These are phyloP conservation scores for Claviceps monticola DNA, from an alignment of 2,329 filamentous ascomycete species.

Conservation along the genomic window DNA sequence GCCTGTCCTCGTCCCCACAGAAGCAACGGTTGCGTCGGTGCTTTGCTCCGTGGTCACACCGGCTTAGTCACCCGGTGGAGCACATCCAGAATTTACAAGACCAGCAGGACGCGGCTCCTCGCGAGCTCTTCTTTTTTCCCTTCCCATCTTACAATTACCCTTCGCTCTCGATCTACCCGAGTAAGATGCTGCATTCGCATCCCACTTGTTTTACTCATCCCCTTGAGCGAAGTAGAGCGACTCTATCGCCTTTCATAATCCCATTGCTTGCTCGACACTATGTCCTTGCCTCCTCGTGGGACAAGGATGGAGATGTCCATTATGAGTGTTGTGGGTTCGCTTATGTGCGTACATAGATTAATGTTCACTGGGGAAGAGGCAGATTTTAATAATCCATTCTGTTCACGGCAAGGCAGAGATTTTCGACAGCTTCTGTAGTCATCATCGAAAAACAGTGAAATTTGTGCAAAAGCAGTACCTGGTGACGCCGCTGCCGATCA, in stretches of 20 bases:
- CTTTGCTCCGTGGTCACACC: background rate
- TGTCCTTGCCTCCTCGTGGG: conserved; percentile 10
- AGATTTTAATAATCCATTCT: too few relatives aligned
- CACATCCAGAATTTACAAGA: background rate
- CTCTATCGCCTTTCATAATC: conserved; percentile 45
- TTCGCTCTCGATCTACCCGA: conserved; percentile 23
- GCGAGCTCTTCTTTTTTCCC: conserved; percentile 15
- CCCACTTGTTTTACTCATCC: conserved; percentile 28
- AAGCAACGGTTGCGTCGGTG: background rate
- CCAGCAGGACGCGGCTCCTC: background rate
- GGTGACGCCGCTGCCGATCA: background rate
- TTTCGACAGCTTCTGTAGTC: background rate
- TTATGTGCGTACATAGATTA: conserved; percentile 41
- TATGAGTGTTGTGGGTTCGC: conserved; percentile 44
- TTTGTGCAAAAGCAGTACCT: conserved; percentile 2
- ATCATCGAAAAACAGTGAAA: background rate
- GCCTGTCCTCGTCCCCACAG: too few relatives aligned
- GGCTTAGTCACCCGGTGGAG: conserved; percentile 2
- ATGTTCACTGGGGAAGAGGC: too few relatives aligned
- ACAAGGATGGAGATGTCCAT: background rate
- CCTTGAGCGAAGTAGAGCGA: conserved; percentile 39
- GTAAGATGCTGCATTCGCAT: conserved; percentile 15
- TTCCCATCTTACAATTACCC: conserved; percentile 34
- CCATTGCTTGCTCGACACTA: conserved; percentile 29
- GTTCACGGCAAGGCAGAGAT: background rate